Evolutionary conservation across 2,329 filamentous ascomycete species (phyloP).

Genomic region (Fusarium buxicola): DNA sequence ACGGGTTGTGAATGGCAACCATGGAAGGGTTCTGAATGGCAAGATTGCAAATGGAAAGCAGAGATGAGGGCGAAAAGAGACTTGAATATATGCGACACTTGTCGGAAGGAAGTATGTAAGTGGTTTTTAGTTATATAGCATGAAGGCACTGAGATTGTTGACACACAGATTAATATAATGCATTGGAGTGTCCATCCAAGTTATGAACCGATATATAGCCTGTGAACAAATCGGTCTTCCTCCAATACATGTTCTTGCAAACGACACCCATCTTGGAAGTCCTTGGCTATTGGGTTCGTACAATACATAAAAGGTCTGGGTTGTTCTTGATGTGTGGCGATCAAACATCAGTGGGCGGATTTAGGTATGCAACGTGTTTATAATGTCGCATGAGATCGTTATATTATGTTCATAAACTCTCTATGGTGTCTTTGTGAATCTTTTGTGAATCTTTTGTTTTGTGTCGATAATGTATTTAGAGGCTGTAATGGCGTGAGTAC

Average conservation of each 20-base stretch:
- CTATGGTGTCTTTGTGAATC: too few species aligned
- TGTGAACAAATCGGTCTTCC: neutral
- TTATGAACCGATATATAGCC: too few species aligned
- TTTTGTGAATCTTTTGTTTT: too few species aligned
- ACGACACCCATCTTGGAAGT: too few species aligned
- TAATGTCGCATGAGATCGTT: too few species aligned
- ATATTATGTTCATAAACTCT: too few species aligned
- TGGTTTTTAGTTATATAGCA: conserved; percentile 18
- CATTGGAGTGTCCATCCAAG: neutral
- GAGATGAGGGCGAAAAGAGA: conserved; percentile 10
- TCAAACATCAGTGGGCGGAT: neutral
- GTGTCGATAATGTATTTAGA: too few species aligned
- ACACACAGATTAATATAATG: neutral
- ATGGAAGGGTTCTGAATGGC: conserved; percentile 42
- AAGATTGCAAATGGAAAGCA: conserved; percentile 31
- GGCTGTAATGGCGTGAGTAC: too few species aligned
- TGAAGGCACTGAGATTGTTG: conserved; percentile 33
- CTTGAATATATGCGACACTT: neutral
- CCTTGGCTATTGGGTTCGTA: too few species aligned
- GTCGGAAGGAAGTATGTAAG: neutral
- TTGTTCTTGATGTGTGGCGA: neutral
- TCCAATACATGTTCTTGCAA: neutral
- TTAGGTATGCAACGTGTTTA: too few species aligned
- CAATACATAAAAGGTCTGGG: too few species aligned
- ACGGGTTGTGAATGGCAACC: conserved; percentile 40